Percentiles rank a stretch among this genome's conserved stretches.
phyloP scores from a whole-genome alignment of 257 asterid genomes.

The Nemophila menziesii region DNA sequence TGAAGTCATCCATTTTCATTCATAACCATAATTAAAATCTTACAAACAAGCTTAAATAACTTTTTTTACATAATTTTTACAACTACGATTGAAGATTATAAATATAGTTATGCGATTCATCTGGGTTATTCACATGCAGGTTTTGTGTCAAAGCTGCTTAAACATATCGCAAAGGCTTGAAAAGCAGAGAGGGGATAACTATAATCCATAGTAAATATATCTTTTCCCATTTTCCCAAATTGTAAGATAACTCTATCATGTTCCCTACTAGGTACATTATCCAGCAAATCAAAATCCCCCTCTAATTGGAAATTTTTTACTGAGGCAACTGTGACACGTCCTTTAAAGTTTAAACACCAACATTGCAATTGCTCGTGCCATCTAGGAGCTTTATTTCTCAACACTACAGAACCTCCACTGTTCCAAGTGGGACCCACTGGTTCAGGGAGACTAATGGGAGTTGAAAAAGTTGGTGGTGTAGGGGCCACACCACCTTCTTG shows the following conservation, averaged over 20 bases:
- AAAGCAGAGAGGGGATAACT: conserved; percentile 60
- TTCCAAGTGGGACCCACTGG: conserved; percentile 10
- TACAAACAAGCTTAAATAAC: background rate
- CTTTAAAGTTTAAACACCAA: conserved; percentile 64
- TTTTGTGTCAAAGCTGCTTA: conserved; percentile 63
- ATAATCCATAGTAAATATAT: conserved; percentile 65
- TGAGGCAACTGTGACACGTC: conserved; percentile 65
- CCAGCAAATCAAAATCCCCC: conserved; percentile 27
- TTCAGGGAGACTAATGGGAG: conserved; percentile 6
- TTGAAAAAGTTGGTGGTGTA: conserved; percentile 26
- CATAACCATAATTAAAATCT: no score
- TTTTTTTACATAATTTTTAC: background rate
- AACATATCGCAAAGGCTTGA: conserved; percentile 59
- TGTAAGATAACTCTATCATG: conserved; percentile 50
- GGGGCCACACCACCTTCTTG: conserved; percentile 33
- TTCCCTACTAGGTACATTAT: conserved; percentile 28
- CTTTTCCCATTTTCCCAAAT: conserved; percentile 61
- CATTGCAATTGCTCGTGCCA: conserved; percentile 73
- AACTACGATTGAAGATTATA: background rate
- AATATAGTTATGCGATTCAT: background rate
- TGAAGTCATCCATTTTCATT: no score
- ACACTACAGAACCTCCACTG: conserved; percentile 25
- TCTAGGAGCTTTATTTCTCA: conserved; percentile 51
- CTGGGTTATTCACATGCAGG: conserved; percentile 49
- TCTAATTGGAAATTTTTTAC: conserved; percentile 73